Base-by-base conservation (phyloP, 2,329 filamentous ascomycete genomes). In the Nannizziopsis arthrosporioides region DNA sequence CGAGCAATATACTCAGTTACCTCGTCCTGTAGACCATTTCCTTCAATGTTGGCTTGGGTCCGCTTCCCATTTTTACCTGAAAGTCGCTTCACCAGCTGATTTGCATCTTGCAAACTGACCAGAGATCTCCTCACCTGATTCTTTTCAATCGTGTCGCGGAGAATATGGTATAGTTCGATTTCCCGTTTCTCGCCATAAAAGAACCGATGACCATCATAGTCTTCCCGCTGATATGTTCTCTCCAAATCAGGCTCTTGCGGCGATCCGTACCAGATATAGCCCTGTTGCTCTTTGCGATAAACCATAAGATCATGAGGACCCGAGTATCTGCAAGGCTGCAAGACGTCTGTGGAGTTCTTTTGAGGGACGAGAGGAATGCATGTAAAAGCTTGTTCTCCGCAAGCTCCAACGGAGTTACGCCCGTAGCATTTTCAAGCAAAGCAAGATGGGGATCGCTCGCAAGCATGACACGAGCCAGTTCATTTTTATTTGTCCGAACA, bases 351-450 rank as follows among this genome's bases (percentile, higher is more conserved):
- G 14, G 44, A 35, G 2, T 30, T 31, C 15, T 41, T 12, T 17
- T 47, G 17, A 47, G 3, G 27, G 30, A 42, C 12, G 37, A 15
- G 17, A 47, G 38, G 7, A 47, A n/a, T 12, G 31, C 17, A 14
- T 12, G 34, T 14, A 40, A 30, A 18, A 48, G 31, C 15, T 44
- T 49, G 39, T 48, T 47, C 37, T 49, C 36, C 3, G 49, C 45
- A 32, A 47, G 44, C 15, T 48, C 85, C 22, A 74, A 71, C 0
- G 85, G 82, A 0, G 85, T 92, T 12, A 77, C 74, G 1, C 86
- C 86, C 0, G 84, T 84, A 0, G 84, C 78, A 55, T 89, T 89
- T 61, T 92, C 86, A 17, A 80, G 76, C 55, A 77, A 73, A 0
- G 87, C 66, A 1, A 88, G 69, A 19, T 72, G 69, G 0, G 81